Evolutionary conservation across 2,329 filamentous ascomycete genomes (phyloP), one percentile per base, ranked within the genome.

Genomic region (Alternaria alternata): DNA sequence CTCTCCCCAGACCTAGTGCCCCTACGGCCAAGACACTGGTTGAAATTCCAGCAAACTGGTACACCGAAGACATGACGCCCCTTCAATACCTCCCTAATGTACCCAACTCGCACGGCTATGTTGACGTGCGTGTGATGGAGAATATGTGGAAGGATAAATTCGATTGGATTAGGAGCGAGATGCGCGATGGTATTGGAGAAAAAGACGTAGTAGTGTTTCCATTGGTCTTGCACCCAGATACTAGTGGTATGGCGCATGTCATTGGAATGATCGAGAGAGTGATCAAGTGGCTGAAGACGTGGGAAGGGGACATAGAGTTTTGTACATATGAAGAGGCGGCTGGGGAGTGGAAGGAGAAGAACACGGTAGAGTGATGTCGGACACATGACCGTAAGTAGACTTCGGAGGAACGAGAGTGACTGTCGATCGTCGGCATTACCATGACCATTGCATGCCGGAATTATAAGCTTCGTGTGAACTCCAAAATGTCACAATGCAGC

Each of bases 81-180:
- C 61, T 84, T 60, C 81, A 83, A 46, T 84, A 79, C 64, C 81
- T 75, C 55, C 82, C 82, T 7, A 78, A 83, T 52, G 77, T 76
- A 11, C 68, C 79, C 1, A 88, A 88, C 61, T 84, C 82, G 3
- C 82, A 85, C 43, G 87, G 87, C 1, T 89, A 87, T 67, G 85
- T 88, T 0, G 84, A 86, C 54, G 82, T 84, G 5, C 79, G 82
- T 9, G 80, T 85, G 2, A 81, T 89, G 28, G 86, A 89, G 78
- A 80, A 84, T 60, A 85, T 88, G 79, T 89, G 87, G 87, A 83
- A 80, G 66, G 86, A 88, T 66, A 81, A 85, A 12, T 87, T 88
- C 65, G 79, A 84, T 61, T 89, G 82, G 80, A 76, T 88, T n/a
- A 59, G 67, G 41, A 61, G 62, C 3, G 80, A 82, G 66, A 66